phyloP scores from a whole-genome alignment of 1,139 yeast species.

The Waltiozyma sp. region DNA sequence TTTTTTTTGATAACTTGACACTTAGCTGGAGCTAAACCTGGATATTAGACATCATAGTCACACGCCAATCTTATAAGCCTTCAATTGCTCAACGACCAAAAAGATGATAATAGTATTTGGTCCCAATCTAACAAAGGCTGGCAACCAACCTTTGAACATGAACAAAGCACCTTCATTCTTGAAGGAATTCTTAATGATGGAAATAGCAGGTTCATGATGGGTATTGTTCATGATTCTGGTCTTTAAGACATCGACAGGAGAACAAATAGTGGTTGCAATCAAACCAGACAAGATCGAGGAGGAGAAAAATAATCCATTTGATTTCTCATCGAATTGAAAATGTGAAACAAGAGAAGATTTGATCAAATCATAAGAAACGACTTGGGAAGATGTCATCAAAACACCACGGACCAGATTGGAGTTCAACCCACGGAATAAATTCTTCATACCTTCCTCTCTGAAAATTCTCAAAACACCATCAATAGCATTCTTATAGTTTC shows the following conservation, averaged over 20 bases:
- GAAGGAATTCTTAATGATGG: conserved; percentile 45
- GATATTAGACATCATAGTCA: conserved; percentile 4
- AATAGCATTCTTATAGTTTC: conserved; percentile 69
- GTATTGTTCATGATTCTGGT: conserved; percentile 77
- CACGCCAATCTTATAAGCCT: conserved; percentile 48
- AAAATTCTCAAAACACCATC: conserved; percentile 59
- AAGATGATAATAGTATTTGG: conserved; percentile 86
- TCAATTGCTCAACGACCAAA: conserved; percentile 67
- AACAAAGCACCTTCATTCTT: conserved; percentile 63
- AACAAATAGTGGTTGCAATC: conserved; percentile 83
- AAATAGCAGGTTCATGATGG: conserved; percentile 35
- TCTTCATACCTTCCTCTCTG: conserved; percentile 48
- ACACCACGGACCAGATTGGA: conserved; percentile 78
- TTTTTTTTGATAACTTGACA: too few relatives aligned
- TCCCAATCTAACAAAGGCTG: conserved; percentile 76
- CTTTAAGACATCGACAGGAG: conserved; percentile 87
- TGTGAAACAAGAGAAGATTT: conserved; percentile 46
- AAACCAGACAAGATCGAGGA: conserved; percentile 74
- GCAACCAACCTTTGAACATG: conserved; percentile 87
- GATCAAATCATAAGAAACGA: conserved; percentile 76
- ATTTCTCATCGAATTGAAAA: conserved; percentile 43
- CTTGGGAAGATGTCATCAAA: conserved; percentile 86
- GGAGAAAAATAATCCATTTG: conserved; percentile 63
- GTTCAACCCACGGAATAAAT: conserved; percentile 62
- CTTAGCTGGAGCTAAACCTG: too few relatives aligned